A percentile compares a stretch with the other conserved stretches of the same genome.
These are phyloP conservation scores for Candida mesenterica DNA, from an alignment of 1,139 yeast species.

Conservation along the genomic window DNA sequence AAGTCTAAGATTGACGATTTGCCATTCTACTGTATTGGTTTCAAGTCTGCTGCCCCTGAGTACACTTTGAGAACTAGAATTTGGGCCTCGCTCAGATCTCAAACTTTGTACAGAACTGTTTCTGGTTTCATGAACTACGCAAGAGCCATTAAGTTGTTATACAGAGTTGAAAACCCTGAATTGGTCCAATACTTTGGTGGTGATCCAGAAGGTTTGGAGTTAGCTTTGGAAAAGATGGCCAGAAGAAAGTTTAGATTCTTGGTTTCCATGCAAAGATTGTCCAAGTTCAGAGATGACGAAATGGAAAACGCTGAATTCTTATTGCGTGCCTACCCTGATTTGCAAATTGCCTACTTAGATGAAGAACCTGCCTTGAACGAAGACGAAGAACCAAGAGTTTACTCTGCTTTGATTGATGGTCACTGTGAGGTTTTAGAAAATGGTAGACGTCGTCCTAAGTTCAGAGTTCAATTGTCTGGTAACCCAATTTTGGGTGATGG, in stretches of 20 bases:
- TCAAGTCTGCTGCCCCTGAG: constrained; percentile 99
- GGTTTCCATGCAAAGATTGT: constrained; percentile 97
- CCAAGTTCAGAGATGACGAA: constrained; percentile 96
- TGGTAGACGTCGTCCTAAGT: constrained; percentile 98
- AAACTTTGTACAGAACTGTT: constrained; percentile 96
- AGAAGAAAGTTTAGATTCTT: constrained; percentile 97
- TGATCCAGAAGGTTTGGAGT: constrained; percentile 91
- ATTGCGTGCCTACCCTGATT: constrained; percentile 96
- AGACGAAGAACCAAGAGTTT: constrained; percentile 97
- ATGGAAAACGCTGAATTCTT: constrained; percentile 97
- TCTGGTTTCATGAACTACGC: constrained; percentile 99
- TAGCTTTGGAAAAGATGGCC: constrained; percentile 98
- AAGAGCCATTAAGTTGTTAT: constrained; percentile 92
- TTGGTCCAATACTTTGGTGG: constrained; percentile 98
- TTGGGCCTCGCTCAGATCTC: constrained; percentile 99
- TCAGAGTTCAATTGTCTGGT: constrained; percentile 96
- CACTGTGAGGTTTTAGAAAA: constrained; percentile 97
- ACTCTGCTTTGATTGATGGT: constrained; percentile 95
- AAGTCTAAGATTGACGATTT: constrained; percentile 93
- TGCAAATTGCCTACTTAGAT: constrained; percentile 96
- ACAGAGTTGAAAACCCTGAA: constrained; percentile 99
- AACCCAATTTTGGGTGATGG: constrained; percentile 99
- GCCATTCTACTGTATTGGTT: constrained; percentile 98
- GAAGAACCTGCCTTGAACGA: constrained; percentile 88
- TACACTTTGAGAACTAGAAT: constrained; percentile 97